phyloP scores from a whole-genome alignment of 768 basidiomycete genomes.

The Pleurotus pulmonarius region DNA sequence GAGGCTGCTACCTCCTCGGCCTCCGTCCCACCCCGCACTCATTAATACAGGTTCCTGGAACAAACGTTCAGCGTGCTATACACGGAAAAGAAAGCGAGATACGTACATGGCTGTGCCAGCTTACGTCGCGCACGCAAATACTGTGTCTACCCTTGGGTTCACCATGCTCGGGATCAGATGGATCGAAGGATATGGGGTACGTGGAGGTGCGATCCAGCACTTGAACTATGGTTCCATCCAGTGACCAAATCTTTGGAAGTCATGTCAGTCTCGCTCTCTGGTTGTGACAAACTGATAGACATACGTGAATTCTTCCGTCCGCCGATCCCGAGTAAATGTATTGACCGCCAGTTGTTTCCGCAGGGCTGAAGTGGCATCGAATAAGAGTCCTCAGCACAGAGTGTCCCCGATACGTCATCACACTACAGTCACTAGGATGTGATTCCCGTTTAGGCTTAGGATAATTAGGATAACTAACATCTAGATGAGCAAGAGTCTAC shows the following conservation, averaged over 20 bases:
- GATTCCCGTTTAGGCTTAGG: constrained; percentile 55
- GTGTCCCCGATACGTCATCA: constrained; percentile 96
- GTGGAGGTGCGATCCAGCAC: constrained; percentile 78
- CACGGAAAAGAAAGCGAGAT: neutral
- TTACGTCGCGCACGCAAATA: constrained; percentile 86
- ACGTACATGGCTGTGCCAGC: constrained; percentile 83
- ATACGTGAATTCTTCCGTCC: constrained; percentile 81
- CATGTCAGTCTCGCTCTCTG: constrained; percentile 1
- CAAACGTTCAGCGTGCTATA: no score
- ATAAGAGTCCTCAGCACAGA: constrained; percentile 88
- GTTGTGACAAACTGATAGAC: constrained; percentile 17
- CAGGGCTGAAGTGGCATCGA: constrained; percentile 93
- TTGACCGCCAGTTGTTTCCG: constrained; percentile 84
- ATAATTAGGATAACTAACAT: constrained; percentile 57
- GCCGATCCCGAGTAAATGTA: constrained; percentile 94
- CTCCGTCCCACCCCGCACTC: constrained; percentile 84
- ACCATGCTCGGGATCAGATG: constrained; percentile 56
- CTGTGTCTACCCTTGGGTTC: constrained; percentile 22
- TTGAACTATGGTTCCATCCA: constrained; percentile 85
- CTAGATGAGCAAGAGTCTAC: neutral
- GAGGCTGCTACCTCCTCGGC: constrained; percentile 64
- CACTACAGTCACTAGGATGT: constrained; percentile 88
- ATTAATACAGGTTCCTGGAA: constrained; percentile 81
- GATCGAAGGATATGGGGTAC: constrained; percentile 66
- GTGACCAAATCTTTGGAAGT: constrained; percentile 79